These are phyloP conservation scores for Ogataea glucozyma DNA, from an alignment of 805 yeast genomes.

Conservation along the genomic window DNA sequence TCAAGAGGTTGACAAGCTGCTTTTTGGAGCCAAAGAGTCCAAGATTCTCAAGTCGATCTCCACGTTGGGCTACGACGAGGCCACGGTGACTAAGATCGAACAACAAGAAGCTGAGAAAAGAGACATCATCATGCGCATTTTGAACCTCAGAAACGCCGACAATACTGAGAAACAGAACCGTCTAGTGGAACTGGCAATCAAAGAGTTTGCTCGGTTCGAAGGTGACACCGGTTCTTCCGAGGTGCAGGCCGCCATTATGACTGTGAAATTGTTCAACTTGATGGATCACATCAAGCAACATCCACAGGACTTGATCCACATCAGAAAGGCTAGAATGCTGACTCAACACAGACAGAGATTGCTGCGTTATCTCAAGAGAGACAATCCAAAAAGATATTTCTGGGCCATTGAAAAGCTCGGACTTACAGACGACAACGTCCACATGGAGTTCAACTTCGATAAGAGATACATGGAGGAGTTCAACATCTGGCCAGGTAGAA, in stretches of 20 bases:
- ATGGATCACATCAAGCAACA: slow-evolving; percentile 70
- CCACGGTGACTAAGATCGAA: slow-evolving; percentile 26
- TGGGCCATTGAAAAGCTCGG: slow-evolving; percentile 88
- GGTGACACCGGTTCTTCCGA: slow-evolving; percentile 96
- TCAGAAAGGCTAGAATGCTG: slow-evolving; percentile 71
- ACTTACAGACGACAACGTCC: slow-evolving; percentile 74
- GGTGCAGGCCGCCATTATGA: slow-evolving; percentile 90
- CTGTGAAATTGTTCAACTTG: slow-evolving; percentile 75
- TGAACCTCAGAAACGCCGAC: slow-evolving; percentile 71
- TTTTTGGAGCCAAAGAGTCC: slow-evolving; percentile 76
- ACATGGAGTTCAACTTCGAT: slow-evolving; percentile 79
- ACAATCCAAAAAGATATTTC: slow-evolving; percentile 77
- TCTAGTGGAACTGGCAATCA: slow-evolving; percentile 64
- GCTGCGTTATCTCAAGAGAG: slow-evolving; percentile 77
- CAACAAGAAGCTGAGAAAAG: slow-evolving; percentile 56
- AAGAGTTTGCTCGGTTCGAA: slow-evolving; percentile 77
- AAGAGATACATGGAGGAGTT: slow-evolving; percentile 76
- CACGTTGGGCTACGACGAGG: slow-evolving; percentile 25
- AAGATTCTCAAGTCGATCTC: slow-evolving; percentile 39
- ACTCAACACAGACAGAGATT: slow-evolving; percentile 89
- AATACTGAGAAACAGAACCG: slow-evolving; percentile 55
- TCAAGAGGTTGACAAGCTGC: slow-evolving; percentile 69
- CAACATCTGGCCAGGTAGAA: slow-evolving; percentile 74
- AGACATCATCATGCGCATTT: slow-evolving; percentile 67
- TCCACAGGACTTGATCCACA: slow-evolving; percentile 71